Evolutionary conservation across 805 yeast species (phyloP).

Genomic region (Jamesozyma gamospora): DNA sequence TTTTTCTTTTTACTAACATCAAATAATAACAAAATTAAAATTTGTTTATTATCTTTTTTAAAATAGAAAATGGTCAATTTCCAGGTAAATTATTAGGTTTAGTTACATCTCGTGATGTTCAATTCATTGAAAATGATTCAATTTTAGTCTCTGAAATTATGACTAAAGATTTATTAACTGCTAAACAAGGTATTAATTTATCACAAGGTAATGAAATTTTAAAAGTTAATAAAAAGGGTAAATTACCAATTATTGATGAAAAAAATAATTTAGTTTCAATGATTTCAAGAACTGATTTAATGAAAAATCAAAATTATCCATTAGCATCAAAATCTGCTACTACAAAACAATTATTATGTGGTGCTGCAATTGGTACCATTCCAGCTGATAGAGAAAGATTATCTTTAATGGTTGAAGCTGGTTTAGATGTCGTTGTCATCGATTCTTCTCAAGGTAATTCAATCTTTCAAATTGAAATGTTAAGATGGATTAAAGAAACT

Average conservation of each 20-base stretch:
- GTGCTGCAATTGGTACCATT: slow-evolving; percentile 97
- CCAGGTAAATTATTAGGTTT: slow-evolving; percentile 91
- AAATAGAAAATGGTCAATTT: slow-evolving; percentile 70
- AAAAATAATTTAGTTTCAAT: slow-evolving; percentile 71
- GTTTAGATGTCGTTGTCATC: slow-evolving; percentile 88
- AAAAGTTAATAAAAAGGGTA: slow-evolving; percentile 92
- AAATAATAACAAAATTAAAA: neutral
- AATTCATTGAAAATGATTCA: slow-evolving; percentile 71
- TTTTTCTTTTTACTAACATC: slow-evolving; percentile 2
- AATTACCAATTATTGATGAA: slow-evolving; percentile 83
- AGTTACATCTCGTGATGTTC: slow-evolving; percentile 93
- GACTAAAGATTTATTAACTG: slow-evolving; percentile 85
- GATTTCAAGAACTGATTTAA: slow-evolving; percentile 91
- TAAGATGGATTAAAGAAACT: slow-evolving; percentile 77
- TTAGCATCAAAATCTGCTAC: slow-evolving; percentile 86
- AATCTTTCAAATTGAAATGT: slow-evolving; percentile 85
- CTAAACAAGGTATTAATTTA: slow-evolving; percentile 70
- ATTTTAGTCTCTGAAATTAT: slow-evolving; percentile 65
- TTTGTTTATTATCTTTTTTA: neutral
- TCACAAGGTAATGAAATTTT: slow-evolving; percentile 82
- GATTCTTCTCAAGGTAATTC: slow-evolving; percentile 99
- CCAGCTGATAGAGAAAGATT: slow-evolving; percentile 83
- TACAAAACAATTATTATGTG: slow-evolving; percentile 93
- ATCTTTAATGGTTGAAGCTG: slow-evolving; percentile 79
- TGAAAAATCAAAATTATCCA: slow-evolving; percentile 90